These are phyloP conservation scores for Trichocomaceae sp. DNA, from an alignment of 2,329 filamentous ascomycete genomes.

Conservation along the genomic window DNA sequence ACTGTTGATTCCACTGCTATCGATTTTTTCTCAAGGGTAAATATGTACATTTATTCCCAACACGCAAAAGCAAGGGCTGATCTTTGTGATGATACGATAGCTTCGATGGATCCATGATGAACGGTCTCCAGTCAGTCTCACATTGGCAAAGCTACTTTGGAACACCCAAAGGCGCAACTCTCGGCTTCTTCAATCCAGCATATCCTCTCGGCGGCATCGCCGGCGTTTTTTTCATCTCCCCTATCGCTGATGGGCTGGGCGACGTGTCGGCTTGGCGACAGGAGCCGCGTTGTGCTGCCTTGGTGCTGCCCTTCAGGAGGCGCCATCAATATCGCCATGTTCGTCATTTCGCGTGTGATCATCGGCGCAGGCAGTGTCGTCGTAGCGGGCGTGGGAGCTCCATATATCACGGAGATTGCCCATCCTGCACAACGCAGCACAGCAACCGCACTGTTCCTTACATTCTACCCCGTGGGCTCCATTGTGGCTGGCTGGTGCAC, in stretches of 20 bases:
- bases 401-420: neutral
- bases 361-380: neutral
- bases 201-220: conserved; percentile 42
- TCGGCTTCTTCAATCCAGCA: conserved; percentile 43
- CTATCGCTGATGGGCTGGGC: neutral
- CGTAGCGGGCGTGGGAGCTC: neutral
- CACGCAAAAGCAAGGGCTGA: neutral
- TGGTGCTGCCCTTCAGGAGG: neutral
- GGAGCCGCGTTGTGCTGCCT: neutral
- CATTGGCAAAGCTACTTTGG: conserved; percentile 34
- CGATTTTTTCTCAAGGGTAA: conserved; percentile 3
- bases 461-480: neutral
- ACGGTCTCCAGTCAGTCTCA: conserved; percentile 39
- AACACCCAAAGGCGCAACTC: conserved; percentile 2
- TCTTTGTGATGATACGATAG: neutral
- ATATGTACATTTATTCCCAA: neutral
- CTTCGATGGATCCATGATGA: conserved; percentile 25
- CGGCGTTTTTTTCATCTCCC: conserved; percentile 17
- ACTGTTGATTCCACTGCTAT: neutral
- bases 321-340: conserved; percentile 3
- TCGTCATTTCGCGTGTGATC: neutral
- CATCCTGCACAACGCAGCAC: neutral
- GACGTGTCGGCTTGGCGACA: neutral
- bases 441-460: neutral
- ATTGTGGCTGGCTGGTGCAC: conserved; percentile 5